Evolutionary conservation across 768 basidiomycete genomes (phyloP).

Genomic region (Lactarius sanguifluus): DNA sequence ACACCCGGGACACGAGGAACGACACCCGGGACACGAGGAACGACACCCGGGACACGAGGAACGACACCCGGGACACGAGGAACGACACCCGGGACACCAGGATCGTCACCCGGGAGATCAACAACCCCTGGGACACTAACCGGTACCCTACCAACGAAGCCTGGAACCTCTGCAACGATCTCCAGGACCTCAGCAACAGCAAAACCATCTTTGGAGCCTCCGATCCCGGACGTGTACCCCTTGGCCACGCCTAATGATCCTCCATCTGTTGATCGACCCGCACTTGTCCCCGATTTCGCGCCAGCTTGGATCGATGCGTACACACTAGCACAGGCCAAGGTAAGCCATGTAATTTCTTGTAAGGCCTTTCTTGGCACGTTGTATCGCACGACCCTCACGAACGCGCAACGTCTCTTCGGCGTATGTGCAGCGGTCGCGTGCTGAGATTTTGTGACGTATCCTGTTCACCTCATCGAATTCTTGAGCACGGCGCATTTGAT

Average conservation of each 20-base stretch:
- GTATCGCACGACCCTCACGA: background rate
- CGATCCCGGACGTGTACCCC: conserved; percentile 55
- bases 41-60: background rate
- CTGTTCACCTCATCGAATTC: background rate
- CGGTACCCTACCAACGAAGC: background rate
- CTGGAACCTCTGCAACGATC: no score
- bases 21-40: background rate
- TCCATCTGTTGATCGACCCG: conserved; percentile 47
- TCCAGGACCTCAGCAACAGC: background rate
- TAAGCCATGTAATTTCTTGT: background rate
- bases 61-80: background rate
- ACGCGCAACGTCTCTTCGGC: background rate
- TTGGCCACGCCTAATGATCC: conserved; percentile 56
- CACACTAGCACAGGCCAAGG: conserved; percentile 48
- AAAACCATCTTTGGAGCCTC: conserved; percentile 45
- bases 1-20: background rate
- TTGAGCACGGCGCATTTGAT: background rate
- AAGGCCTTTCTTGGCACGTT: no score
- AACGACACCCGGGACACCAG: background rate
- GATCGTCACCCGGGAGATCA: background rate
- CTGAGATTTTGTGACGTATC: background rate
- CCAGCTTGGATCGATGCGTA: conserved; percentile 59
- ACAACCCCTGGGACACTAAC: background rate
- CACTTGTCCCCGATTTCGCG: conserved; percentile 48
- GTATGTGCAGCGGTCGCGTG: background rate